These are phyloP conservation scores for Chrysochromulina parva DNA, from an alignment of 78 protist species.

Conservation along the genomic window DNA sequence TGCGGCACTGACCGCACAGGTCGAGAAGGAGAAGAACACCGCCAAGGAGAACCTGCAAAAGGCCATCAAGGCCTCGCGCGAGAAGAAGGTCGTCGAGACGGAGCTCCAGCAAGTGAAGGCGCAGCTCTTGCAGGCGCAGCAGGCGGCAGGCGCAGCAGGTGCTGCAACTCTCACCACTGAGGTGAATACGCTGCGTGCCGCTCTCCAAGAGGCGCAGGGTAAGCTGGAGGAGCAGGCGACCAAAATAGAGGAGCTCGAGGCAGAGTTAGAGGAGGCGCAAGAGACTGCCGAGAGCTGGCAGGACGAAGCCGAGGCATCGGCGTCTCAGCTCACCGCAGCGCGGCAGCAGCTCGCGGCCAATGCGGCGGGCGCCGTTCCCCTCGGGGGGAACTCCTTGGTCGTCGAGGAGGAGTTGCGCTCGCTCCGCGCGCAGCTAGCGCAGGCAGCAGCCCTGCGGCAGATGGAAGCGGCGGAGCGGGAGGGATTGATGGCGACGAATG, in stretches of 20 bases:
- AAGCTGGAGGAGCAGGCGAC: background rate
- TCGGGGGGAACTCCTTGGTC: background rate
- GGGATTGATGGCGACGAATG: background rate
- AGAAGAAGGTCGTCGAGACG: background rate
- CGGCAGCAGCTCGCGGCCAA: background rate
- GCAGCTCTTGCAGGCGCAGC: too few species aligned
- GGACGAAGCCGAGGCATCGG: slow-evolving; percentile 7
- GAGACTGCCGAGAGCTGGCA: background rate
- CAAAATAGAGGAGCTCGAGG: background rate
- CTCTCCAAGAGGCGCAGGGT: background rate
- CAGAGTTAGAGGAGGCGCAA: background rate
- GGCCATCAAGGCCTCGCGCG: background rate
- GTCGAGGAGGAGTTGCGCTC: background rate
- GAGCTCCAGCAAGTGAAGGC: too few species aligned
- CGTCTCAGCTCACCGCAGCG: background rate
- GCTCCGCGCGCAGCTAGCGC: background rate
- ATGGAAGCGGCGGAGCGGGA: background rate
- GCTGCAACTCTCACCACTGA: background rate
- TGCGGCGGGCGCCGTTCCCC: too few species aligned
- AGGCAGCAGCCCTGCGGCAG: background rate
- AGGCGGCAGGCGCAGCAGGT: too few species aligned
- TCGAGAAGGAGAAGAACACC: background rate
- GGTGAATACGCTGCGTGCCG: background rate
- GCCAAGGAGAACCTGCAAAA: background rate
- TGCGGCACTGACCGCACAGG: background rate